phyloP scores from a whole-genome alignment of 371 early-diverging fungal species.

The Rhizopus arrhizus region DNA sequence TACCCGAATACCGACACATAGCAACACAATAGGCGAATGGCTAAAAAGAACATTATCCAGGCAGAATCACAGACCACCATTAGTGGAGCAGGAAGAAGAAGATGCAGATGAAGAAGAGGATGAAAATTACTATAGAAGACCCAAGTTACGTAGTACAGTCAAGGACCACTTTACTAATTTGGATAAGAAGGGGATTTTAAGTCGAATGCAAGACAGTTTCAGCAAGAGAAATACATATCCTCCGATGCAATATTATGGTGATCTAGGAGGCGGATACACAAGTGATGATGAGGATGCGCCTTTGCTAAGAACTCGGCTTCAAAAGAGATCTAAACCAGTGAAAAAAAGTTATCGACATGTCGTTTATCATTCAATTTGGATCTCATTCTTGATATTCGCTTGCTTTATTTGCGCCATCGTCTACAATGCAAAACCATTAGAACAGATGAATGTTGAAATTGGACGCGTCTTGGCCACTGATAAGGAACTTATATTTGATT shows the following conservation, averaged over 20 bases:
- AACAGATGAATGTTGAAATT: slow-evolving; percentile 50
- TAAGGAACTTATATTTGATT: slow-evolving; percentile 69
- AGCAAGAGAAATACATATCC: slow-evolving; percentile 10
- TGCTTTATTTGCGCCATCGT: slow-evolving; percentile 19
- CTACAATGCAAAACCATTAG: slow-evolving; percentile 46
- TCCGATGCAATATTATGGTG: slow-evolving; percentile 14
- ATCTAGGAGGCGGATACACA: slow-evolving; percentile 40
- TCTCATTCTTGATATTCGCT: slow-evolving; percentile 12
- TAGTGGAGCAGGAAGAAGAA: slow-evolving; percentile 2
- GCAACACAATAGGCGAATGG: slow-evolving; percentile 18
- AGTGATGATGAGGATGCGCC: slow-evolving; percentile 50
- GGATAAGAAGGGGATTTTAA: slow-evolving; percentile 9
- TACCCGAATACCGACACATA: slow-evolving; percentile 2
- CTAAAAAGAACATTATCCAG: slow-evolving; percentile 5
- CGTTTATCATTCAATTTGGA: background rate
- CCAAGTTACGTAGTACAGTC: slow-evolving; percentile 24
- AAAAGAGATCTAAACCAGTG: slow-evolving; percentile 3
- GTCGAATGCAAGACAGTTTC: slow-evolving; percentile 19
- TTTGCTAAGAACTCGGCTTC: slow-evolving; percentile 16
- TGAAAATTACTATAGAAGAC: slow-evolving; percentile 17
- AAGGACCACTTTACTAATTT: slow-evolving; percentile 19
- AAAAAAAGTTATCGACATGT: slow-evolving; percentile 6
- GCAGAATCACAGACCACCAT: background rate
- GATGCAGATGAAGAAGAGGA: slow-evolving; percentile 22
- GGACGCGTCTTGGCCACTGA: slow-evolving; percentile 66